Evolutionary conservation across 2,329 filamentous ascomycete species (phyloP).

Genomic region (Neopestalotiopsis sp.): DNA sequence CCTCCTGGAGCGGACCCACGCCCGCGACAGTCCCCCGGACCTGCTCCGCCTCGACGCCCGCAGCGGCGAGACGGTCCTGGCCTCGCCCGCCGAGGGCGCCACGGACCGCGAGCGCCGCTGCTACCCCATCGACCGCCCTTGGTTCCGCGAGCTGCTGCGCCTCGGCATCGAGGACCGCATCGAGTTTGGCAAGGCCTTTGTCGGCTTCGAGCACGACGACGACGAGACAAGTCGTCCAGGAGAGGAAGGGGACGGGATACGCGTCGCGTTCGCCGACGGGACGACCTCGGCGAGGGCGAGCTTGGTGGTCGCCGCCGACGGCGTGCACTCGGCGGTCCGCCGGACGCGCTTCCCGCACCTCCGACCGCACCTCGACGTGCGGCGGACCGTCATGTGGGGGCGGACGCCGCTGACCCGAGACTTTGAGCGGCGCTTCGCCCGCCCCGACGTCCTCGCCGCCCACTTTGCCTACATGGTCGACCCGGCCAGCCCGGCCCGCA

Average conservation of each 20-base stretch:
- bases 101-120: conserved; percentile 25
- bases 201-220: background rate
- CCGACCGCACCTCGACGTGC: conserved; percentile 1
- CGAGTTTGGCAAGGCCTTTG: conserved; percentile 16
- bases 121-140: conserved; percentile 9
- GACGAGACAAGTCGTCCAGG: background rate
- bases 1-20: conserved; percentile 26
- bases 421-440: conserved; percentile 3
- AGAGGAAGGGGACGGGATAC: background rate
- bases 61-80: background rate
- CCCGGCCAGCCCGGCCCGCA: background rate
- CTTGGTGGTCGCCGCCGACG: conserved; percentile 5
- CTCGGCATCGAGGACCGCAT: background rate
- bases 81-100: background rate
- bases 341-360: background rate
- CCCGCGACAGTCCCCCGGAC: conserved; percentile 17
- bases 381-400: conserved; percentile 3
- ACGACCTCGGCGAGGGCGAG: background rate
- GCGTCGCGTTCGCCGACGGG: conserved; percentile 4
- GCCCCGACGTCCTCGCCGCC: background rate
- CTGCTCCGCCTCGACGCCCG: conserved; percentile 1
- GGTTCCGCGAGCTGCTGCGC: conserved; percentile 13
- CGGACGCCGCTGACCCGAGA: conserved; percentile 11
- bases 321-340: conserved; percentile 2
- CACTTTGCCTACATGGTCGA: conserved; percentile 10